Base-by-base conservation (phyloP, 1,139 yeast genomes). In the Petasospora fabianii region DNA sequence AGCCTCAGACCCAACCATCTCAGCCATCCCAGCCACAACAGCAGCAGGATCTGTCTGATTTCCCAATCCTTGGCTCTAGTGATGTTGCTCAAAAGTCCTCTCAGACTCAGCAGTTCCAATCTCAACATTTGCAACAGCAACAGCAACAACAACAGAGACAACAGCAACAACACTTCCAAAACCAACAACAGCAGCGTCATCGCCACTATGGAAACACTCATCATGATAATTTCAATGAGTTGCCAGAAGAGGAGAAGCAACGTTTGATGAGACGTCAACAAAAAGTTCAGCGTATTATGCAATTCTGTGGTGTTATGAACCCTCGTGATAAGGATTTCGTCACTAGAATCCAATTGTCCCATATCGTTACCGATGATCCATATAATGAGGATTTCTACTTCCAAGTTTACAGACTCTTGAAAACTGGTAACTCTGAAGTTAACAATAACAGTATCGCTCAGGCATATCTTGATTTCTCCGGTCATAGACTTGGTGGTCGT, bases 281-380 rank as follows among this genome's bases (percentile, higher is more conserved):
- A 44, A 85, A 86, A 60, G 90, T 84, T 30, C 78, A 83, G 26
- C 76, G 84, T 50, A 85, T 87, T 52, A 74, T 85, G 62, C 81
- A 78, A 56, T 85, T 83, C 65, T 84, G 95, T 20, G 97, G 97
- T 45, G 78, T 92, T 49, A 92, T 92, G 98, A 86, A 90, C 52
- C 95, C 96, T 45, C 85, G 90, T 67, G 98, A 92, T 61, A 90
- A 90, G 66, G 96, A 90, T 64, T 88, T 87, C 57, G 92, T 92
- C 38, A 86, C 96, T 36, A 76, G 97, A 59, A 84, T 90, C 59
- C 98, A 94, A 64, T 73, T 92, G 49, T 88, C 96, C 34, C 97
- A 90, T 60, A 84, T 92, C 64, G 97, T 92, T 33, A 85, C 97
- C 15, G 97, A 90, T 43, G 98, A 94, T 61, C 98, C 98, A 10